A percentile compares a stretch with the other conserved stretches of the same genome.
phyloP scores from a whole-genome alignment of 2,329 filamentous ascomycete genomes.

The Fusarium armeniacum region DNA sequence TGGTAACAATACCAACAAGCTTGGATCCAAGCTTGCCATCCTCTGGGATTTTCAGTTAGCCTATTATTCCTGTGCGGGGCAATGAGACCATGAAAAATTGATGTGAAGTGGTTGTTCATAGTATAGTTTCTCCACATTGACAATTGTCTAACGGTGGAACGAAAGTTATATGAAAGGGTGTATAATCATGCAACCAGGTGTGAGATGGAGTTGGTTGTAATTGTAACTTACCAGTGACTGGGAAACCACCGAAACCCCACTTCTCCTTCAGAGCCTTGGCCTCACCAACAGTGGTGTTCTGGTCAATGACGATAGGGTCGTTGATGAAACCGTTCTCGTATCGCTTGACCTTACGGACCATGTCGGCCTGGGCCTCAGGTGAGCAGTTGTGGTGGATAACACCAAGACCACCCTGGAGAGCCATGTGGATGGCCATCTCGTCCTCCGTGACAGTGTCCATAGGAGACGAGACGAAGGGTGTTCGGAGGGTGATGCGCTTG shows the following conservation, averaged over 20 bases:
- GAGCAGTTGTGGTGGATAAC: constrained; percentile 99
- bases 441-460: constrained; percentile 99
- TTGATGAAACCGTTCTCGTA: constrained; percentile 99
- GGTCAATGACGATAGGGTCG: constrained; percentile 92
- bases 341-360: constrained; percentile 99
- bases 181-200: constrained; percentile 78
- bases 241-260: constrained; percentile 99
- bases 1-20: constrained; percentile 96
- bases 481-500: constrained; percentile 95
- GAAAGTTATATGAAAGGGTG: constrained; percentile 95
- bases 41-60: constrained; percentile 69
- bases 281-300: constrained; percentile 89
- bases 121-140: constrained; percentile 78
- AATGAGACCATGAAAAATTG: constrained; percentile 21
- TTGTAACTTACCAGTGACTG: constrained; percentile 88
- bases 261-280: constrained; percentile 94
- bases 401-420: constrained; percentile 86
- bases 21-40: constrained; percentile 93
- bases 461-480: constrained; percentile 95
- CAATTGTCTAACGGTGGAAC: constrained; percentile 95
- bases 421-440: constrained; percentile 99
- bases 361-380: constrained; percentile 96
- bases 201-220: constrained; percentile 30
- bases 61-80: constrained; percentile 33
- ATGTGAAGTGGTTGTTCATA: constrained; percentile 52